Evolutionary conservation across 352 stramenopile species (phyloP), one percentile per base, ranked within the genome.

Genomic region (Phytophthora ramorum): DNA sequence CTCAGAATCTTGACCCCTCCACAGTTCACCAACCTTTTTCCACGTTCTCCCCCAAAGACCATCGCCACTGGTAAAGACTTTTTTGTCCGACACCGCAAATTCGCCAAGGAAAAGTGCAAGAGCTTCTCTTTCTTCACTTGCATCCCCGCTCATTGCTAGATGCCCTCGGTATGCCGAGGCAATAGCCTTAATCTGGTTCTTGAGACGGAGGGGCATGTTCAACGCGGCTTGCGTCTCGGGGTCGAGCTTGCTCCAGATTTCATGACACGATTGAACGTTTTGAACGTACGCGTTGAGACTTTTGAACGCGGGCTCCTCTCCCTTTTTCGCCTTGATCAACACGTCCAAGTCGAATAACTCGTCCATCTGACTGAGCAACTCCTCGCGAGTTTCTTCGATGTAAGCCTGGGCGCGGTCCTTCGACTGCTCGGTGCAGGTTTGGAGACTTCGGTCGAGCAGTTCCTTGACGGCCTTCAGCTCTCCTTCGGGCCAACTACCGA

Each of bases 291-390:
- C 4, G 12, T 66, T 30, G 1, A 78, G 37, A 14, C 0, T 54
- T 7, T 24, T 20, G 37, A 75, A 78, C 1, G 55, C 61, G 2
- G 28, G 24, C 7, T 65, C 16, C 8, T 44, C 52, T 1, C n/a
- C 14, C 34, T 69, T 66, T 2, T 17, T 8, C 4, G 26, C 58
- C 7, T 69, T 56, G 40, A 71, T 22, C 13, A 83, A 13, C 8
- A 77, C 9, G 2, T 83, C 68, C 30, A 89, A 48, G 12, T 69
- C 59, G 17, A 86, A 84, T 14, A 85, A 46, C 10, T 34, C 64
- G 10, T 64, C 47, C 1, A 62, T 49, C 17, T 68, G 26, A 0
- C 14, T 20, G 9, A 81, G 8, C 8, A 82, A 3, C n/a, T 17
- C 50, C 0, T 30, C 45, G 1, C 71, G 65, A 10, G 45, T 20